Conservation (phyloP, 2,329 filamentous ascomycete species). For the Fusarium sp. region DNA sequence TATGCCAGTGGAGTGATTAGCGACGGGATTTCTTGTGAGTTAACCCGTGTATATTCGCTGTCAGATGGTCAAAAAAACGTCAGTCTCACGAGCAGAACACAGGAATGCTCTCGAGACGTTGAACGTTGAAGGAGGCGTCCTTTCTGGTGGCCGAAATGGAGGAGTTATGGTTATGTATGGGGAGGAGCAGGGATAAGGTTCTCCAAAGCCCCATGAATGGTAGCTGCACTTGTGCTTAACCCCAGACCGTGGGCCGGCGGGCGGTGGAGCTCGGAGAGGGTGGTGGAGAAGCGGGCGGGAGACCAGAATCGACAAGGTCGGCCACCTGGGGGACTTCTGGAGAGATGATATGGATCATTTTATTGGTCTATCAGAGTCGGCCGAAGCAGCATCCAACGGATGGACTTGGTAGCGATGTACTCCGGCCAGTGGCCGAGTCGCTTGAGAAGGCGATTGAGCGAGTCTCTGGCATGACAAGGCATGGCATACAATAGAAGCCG, state of each 20-base stretch:
- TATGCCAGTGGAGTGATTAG: constrained; percentile 1
- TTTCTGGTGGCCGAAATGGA: constrained; percentile 40
- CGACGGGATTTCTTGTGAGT: background rate
- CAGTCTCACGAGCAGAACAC: constrained; percentile 22
- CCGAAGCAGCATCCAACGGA: constrained; percentile 24
- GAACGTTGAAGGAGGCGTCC: constrained; percentile 37
- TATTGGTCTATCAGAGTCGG: constrained; percentile 35
- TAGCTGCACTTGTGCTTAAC: constrained; percentile 35
- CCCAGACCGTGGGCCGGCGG: constrained; percentile 43
- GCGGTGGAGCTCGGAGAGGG: constrained; percentile 45
- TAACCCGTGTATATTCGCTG: background rate
- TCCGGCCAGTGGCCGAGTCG: constrained; percentile 28
- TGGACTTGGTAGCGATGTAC: constrained; percentile 28
- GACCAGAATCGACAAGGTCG: constrained; percentile 26
- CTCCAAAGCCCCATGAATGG: constrained; percentile 18
- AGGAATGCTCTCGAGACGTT: constrained; percentile 17
- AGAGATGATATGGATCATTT: constrained; percentile 36
- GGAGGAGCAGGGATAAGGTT: constrained; percentile 43
- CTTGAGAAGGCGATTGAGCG: constrained; percentile 9
- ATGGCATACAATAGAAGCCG: constrained; percentile 34
- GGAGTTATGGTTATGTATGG: constrained; percentile 49
- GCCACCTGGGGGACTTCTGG: constrained; percentile 46
- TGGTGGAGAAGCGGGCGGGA: constrained; percentile 45
- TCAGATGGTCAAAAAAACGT: constrained; percentile 18
- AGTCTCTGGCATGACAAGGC: constrained; percentile 1